Evolutionary conservation across 2,329 filamentous ascomycete species (phyloP), one percentile per base, ranked within the genome.

Genomic region (Hypoxylon sp.): DNA sequence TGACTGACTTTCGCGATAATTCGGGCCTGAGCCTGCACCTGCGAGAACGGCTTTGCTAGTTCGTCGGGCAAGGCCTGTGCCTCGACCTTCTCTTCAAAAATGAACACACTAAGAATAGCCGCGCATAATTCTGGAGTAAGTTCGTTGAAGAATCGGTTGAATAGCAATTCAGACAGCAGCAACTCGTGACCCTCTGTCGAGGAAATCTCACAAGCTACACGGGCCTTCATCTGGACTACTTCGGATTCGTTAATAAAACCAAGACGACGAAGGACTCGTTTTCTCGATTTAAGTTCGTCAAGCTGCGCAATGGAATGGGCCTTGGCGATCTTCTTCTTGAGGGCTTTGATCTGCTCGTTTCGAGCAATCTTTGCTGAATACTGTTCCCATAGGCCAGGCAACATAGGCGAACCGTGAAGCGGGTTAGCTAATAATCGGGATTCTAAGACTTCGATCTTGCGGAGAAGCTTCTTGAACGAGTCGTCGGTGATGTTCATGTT

Each of bases 141-240:
- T 77, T 98, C 94, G 78, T 98, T 99, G 87, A 99, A 99, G 86
- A 98, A 98, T 42, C 94, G 90, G 80, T 98, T 97, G 81, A 99
- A 98, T 0, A 99, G 87, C 29, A 99, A 86, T 80, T 99, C 96
- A 11, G 93, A 94, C 4, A 99, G 87, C 71, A 99, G 90, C 46
- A 99, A 85, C 79, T 99, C 97, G 77, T 99, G 96, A 37, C 95
- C 96, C 73, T 91, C 89, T 1, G 88, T 91, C 0, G 95, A 97
- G 70, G 94, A 97, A 72, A 99, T 98, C 82, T 99, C 95, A 81
- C 96, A 99, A 1, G 96, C 96, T 2, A 98, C 97, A 62, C 97
- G 93, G 10, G 95, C 96, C 83, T 99, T 99, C 76, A 98, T 88
- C 83, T 98, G 92, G 8, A 99, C 94, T 1, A 99, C 94, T 79